Conservation (phyloP, 2,329 filamentous ascomycete genomes). For the Phaeophleospora eucalypticola region DNA sequence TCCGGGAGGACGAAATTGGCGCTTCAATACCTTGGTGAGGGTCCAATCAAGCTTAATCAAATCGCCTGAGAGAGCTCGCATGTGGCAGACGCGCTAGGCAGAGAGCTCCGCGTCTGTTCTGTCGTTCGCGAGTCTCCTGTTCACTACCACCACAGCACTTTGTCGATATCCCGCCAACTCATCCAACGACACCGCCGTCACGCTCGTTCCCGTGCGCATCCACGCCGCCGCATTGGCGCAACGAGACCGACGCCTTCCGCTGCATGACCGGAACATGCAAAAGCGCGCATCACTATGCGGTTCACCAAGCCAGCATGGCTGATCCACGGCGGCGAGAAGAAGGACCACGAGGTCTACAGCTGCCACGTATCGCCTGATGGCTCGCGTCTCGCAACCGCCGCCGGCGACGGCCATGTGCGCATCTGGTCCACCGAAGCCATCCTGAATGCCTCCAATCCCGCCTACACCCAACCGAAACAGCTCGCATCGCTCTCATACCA, state of each 20-base stretch:
- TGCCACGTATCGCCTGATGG: constrained; percentile 96
- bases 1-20: too few species aligned
- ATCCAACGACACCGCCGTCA: too few species aligned
- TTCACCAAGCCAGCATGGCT: constrained; percentile 94
- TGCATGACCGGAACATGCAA: constrained; percentile 2
- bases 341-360: constrained; percentile 97
- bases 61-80: neutral
- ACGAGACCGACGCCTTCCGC: neutral
- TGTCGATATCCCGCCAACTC: too few species aligned
- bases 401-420: constrained; percentile 94
- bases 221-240: too few species aligned
- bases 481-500: constrained; percentile 98
- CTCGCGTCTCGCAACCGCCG: constrained; percentile 83
- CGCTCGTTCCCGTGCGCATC: neutral
- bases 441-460: constrained; percentile 68
- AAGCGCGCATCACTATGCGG: constrained; percentile 37
- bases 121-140: neutral
- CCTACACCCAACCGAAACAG: constrained; percentile 77
- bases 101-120: neutral
- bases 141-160: neutral
- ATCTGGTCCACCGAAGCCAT: constrained; percentile 97
- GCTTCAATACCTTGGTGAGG: too few species aligned
- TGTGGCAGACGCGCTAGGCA: neutral
- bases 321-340: constrained; percentile 93
- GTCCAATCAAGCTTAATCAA: neutral